A percentile compares a stretch with the other conserved stretches of the same genome.
Conservation (phyloP, 306 rosid species). For the Corylus heterophylla region DNA sequence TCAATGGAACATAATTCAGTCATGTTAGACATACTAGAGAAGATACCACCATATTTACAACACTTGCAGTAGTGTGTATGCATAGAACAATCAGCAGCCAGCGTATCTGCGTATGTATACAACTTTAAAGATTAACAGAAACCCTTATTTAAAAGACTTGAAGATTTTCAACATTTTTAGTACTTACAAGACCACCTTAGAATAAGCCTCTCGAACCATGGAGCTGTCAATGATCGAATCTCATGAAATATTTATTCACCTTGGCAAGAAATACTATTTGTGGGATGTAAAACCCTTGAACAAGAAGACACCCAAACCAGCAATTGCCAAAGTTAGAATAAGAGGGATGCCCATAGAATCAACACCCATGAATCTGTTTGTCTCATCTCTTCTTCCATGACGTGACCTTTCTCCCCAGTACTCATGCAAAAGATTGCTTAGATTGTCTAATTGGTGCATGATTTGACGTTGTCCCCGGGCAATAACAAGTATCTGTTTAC, state of each 20-base stretch:
- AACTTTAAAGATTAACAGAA: not conserved
- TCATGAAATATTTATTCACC: not conserved
- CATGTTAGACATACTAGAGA: not conserved
- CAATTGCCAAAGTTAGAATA: constrained; percentile 65
- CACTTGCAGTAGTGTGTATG: no score
- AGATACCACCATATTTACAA: not conserved
- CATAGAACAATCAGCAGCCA: no score
- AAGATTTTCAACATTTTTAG: not conserved
- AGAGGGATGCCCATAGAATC: constrained; percentile 52
- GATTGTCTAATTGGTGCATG: constrained; percentile 72
- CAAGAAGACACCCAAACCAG: constrained; percentile 62
- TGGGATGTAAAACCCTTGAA: constrained; percentile 56
- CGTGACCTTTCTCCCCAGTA: constrained; percentile 57
- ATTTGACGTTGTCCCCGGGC: constrained; percentile 81
- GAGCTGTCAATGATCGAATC: not conserved
- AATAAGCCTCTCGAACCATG: not conserved
- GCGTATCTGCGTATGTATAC: not conserved
- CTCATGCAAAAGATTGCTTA: constrained; percentile 79
- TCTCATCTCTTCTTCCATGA: constrained; percentile 46
- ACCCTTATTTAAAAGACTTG: not conserved
- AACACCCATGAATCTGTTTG: constrained; percentile 41
- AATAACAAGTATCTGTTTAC: constrained; percentile 57
- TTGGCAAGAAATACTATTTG: constrained; percentile 34
- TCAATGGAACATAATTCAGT: not conserved
- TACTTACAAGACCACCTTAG: not conserved